Evolutionary conservation across 2,329 filamentous ascomycete genomes (phyloP).

Genomic region (Volutella citrinella): DNA sequence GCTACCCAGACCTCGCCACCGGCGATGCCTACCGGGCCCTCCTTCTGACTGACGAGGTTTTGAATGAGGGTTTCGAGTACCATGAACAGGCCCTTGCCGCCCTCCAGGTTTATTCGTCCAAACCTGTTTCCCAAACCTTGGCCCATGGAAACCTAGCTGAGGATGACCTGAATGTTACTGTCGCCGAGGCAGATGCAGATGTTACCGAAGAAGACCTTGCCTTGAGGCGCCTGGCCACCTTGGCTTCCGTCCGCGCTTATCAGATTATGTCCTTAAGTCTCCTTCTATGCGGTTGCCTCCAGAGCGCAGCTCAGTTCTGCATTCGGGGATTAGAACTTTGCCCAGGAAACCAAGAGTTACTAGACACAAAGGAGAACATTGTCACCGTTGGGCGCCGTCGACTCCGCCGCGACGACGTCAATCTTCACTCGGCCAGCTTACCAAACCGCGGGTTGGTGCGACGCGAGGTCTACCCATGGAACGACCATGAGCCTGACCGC

Average conservation of each 20-base stretch:
- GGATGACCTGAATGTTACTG: conserved; percentile 30
- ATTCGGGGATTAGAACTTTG: conserved; percentile 56
- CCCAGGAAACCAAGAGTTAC: conserved; percentile 54
- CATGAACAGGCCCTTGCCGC: conserved; percentile 63
- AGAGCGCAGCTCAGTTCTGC: conserved; percentile 65
- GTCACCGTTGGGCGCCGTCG: conserved; percentile 48
- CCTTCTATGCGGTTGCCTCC: conserved; percentile 64
- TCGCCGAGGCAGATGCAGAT: conserved; percentile 31
- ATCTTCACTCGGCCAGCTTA: conserved; percentile 47
- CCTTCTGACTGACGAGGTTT: conserved; percentile 78
- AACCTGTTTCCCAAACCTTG: conserved; percentile 43
- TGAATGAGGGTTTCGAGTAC: conserved; percentile 79
- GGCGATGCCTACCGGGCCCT: conserved; percentile 89
- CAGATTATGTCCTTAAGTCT: conserved; percentile 57
- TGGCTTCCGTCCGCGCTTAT: conserved; percentile 56
- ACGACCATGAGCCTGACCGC: conserved; percentile 65
- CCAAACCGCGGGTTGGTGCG: conserved; percentile 70
- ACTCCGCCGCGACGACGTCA: conserved; percentile 43
- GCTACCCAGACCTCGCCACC: conserved; percentile 84
- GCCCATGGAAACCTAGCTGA: conserved; percentile 40
- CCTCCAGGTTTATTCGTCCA: conserved; percentile 35
- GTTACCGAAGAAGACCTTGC: no score
- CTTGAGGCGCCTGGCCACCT: conserved; percentile 41
- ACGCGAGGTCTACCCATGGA: conserved; percentile 69
- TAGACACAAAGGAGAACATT: conserved; percentile 52